Evolutionary conservation across 2,329 filamentous ascomycete genomes (phyloP).

Genomic region (Colletotrichum noveboracense): DNA sequence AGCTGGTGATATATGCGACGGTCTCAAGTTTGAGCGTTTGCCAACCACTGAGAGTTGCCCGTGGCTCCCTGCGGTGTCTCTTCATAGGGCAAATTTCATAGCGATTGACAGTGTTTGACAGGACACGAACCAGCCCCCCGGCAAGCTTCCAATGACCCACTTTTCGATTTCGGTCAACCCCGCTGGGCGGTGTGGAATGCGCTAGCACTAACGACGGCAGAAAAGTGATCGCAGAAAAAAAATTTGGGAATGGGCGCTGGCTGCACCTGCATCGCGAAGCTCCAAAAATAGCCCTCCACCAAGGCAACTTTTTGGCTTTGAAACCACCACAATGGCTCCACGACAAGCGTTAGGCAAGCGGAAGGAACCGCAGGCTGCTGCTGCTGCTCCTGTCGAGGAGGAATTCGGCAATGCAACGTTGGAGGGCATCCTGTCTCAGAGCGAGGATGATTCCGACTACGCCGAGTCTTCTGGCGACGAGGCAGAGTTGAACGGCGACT

Average conservation of each 20-base stretch:
- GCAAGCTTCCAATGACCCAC: background rate
- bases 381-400: constrained; percentile 61
- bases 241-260: constrained; percentile 12
- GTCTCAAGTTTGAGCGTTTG: background rate
- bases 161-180: constrained; percentile 8
- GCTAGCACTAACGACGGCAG: constrained; percentile 17
- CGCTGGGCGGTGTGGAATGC: constrained; percentile 17
- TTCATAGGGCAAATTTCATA: background rate
- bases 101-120: background rate
- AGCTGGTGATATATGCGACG: background rate
- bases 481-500: constrained; percentile 41
- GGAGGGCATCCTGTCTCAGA: constrained; percentile 61
- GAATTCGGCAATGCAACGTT: constrained; percentile 62
- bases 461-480: constrained; percentile 44
- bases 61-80: background rate
- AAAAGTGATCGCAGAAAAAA: constrained; percentile 17
- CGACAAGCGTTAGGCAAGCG: constrained; percentile 62
- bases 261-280: constrained; percentile 19
- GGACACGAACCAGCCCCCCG: background rate
- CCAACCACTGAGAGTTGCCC: background rate
- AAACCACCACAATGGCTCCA: constrained; percentile 39
- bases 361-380: constrained; percentile 64
- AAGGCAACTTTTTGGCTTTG: background rate
- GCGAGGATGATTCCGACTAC: constrained; percentile 63
- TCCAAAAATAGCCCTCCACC: constrained; percentile 21